These are phyloP conservation scores for Lupinus albus DNA, from an alignment of 306 rosid genomes.

Conservation along the genomic window DNA sequence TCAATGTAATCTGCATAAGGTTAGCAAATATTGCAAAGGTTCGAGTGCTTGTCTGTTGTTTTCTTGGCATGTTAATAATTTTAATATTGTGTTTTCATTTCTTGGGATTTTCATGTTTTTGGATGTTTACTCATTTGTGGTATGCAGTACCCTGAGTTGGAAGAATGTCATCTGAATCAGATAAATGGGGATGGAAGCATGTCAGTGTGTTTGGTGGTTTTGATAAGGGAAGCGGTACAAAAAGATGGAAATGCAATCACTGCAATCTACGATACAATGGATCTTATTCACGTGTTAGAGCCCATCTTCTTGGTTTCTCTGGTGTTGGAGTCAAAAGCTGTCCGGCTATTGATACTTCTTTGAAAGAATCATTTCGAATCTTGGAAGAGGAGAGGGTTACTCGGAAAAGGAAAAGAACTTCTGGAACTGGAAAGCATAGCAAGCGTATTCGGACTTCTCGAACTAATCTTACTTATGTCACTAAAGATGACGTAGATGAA, in stretches of 20 bases:
- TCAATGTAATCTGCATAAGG: neutral
- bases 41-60: constrained; percentile 1
- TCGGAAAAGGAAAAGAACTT: constrained; percentile 44
- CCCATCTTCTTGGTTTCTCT: constrained; percentile 63
- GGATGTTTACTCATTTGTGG: constrained; percentile 26
- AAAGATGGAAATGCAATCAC: constrained; percentile 70
- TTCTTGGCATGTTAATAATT: constrained; percentile 3
- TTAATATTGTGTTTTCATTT: constrained; percentile 3
- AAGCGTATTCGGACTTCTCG: constrained; percentile 47
- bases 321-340: constrained; percentile 66
- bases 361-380: constrained; percentile 54
- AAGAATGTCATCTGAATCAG: constrained; percentile 55
- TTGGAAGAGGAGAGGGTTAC: constrained; percentile 58
- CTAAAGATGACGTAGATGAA: constrained; percentile 62
- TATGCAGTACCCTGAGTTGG: constrained; percentile 36
- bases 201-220: constrained; percentile 68
- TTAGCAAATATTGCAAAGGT: constrained; percentile 1
- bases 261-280: constrained; percentile 59
- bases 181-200: constrained; percentile 70
- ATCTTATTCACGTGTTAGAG: constrained; percentile 71
- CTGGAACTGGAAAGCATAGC: constrained; percentile 46
- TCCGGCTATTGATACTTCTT: constrained; percentile 53
- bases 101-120: constrained; percentile 21
- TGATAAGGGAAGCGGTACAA: constrained; percentile 70
- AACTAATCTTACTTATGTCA: constrained; percentile 38